Evolutionary conservation across 176 grass and related monocot species (phyloP).

Genomic region (Luzula sylvatica): DNA sequence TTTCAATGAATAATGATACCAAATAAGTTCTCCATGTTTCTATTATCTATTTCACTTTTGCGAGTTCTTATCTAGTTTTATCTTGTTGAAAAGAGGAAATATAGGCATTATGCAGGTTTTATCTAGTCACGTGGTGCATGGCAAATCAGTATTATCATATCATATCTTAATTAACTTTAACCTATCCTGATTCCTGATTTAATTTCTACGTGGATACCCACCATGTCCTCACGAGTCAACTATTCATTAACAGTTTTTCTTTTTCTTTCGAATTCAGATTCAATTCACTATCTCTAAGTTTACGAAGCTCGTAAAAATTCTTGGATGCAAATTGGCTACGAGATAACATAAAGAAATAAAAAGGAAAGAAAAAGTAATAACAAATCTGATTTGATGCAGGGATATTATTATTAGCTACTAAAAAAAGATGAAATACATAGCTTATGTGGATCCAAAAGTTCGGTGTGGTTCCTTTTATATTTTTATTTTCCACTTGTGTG

Average conservation of each 20-base stretch:
- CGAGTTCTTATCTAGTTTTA: conserved; percentile 14
- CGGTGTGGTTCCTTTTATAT: conserved; percentile 2
- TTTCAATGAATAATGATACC: conserved; percentile 6
- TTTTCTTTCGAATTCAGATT: too few relatives aligned
- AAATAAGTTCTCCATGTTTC: background rate
- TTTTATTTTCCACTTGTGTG: conserved; percentile 9
- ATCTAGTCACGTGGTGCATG: conserved; percentile 11
- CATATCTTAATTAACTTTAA: background rate
- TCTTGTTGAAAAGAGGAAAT: background rate
- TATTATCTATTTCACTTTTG: conserved; percentile 7
- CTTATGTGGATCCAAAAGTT: conserved; percentile 3
- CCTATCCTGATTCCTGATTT: background rate
- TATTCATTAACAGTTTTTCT: background rate
- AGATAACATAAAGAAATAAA: background rate
- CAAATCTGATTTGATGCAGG: conserved; percentile 17
- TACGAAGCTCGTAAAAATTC: background rate
- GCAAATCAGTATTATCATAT: background rate
- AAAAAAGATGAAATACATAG: conserved; percentile 12
- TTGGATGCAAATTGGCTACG: background rate
- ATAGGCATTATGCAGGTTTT: conserved; percentile 7
- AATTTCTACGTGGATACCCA: conserved; percentile 9
- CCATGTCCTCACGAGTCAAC: background rate
- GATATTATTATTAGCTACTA: conserved; percentile 20
- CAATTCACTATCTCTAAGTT: too few relatives aligned
- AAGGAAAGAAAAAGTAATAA: background rate